Evolutionary conservation across 495 filamentous ascomycete genomes (phyloP).

Genomic region (Penicillium pulvis): DNA sequence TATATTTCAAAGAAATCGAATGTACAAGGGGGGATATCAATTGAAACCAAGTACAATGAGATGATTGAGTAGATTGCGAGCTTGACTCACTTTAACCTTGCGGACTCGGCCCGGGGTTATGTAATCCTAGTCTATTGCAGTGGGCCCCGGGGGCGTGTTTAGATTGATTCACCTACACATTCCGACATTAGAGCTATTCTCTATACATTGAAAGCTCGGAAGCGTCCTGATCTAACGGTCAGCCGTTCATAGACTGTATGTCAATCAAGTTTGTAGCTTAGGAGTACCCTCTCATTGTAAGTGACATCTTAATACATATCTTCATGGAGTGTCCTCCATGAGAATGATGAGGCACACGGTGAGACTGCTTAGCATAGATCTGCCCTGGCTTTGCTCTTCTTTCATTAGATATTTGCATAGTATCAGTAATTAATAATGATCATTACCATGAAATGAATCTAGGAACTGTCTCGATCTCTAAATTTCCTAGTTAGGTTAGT

Average conservation of each 20-base stretch:
- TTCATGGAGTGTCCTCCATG: too few species aligned
- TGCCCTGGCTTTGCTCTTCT: too few species aligned
- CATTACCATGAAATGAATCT: background rate
- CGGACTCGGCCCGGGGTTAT: conserved; percentile 1
- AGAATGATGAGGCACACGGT: too few species aligned
- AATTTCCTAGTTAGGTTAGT: background rate
- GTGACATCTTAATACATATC: too few species aligned
- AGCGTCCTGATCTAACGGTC: too few species aligned
- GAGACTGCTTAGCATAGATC: too few species aligned
- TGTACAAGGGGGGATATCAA: background rate
- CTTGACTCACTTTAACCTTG: conserved; percentile 2
- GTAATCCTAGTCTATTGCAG: background rate
- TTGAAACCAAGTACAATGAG: background rate
- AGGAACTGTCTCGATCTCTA: background rate
- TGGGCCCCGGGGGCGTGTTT: background rate
- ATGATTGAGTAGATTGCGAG: conserved; percentile 5
- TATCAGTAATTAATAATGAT: background rate
- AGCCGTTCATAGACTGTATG: too few species aligned
- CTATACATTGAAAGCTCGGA: background rate
- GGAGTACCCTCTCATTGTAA: too few species aligned
- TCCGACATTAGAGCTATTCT: background rate
- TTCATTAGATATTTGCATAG: too few species aligned
- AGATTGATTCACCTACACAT: background rate
- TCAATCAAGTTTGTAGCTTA: too few species aligned
- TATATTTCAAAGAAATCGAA: background rate